These are phyloP conservation scores for Rhodofomes roseus DNA, from an alignment of 1,284 basidiomycete species.

Conservation along the genomic window DNA sequence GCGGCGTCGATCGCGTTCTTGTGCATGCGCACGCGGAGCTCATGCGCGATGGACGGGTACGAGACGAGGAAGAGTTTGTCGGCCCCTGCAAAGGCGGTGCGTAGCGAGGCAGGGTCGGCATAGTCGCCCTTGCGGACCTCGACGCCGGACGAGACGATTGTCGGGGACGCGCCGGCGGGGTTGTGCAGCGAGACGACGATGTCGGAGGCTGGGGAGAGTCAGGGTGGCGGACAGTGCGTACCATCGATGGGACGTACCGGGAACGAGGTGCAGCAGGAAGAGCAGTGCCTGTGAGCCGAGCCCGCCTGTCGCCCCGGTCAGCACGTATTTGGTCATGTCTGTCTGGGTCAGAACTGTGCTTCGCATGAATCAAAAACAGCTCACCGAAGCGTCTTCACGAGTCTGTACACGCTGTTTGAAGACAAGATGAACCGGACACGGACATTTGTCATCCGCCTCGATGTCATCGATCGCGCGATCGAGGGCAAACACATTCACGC, in stretches of 20 bases:
- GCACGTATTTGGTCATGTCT: slow-evolving; percentile 27
- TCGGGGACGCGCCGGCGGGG: slow-evolving; percentile 25
- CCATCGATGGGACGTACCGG: slow-evolving; percentile 15
- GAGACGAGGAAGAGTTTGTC: slow-evolving; percentile 36
- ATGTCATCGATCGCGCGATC: background rate
- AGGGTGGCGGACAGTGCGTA: no score
- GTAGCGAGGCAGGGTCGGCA: slow-evolving; percentile 27
- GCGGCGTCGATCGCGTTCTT: slow-evolving; percentile 37
- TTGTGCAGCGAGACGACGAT: slow-evolving; percentile 33
- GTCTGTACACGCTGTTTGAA: no score
- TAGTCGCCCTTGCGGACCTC: slow-evolving; percentile 32
- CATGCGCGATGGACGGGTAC: slow-evolving; percentile 33
- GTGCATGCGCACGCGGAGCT: slow-evolving; percentile 30
- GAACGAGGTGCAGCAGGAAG: slow-evolving; percentile 29
- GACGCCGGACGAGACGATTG: slow-evolving; percentile 23
- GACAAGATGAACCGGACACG: no score
- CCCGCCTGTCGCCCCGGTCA: slow-evolving; percentile 35
- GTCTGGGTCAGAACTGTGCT: no score
- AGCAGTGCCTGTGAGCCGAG: slow-evolving; percentile 34
- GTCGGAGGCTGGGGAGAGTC: slow-evolving; percentile 20
- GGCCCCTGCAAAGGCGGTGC: slow-evolving; percentile 30
- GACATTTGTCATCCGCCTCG: background rate
- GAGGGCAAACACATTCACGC: no score
- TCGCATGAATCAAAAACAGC: no score
- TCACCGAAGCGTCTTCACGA: no score